Base-by-base conservation (phyloP, 768 basidiomycete genomes). In the Calocybe cyanea region DNA sequence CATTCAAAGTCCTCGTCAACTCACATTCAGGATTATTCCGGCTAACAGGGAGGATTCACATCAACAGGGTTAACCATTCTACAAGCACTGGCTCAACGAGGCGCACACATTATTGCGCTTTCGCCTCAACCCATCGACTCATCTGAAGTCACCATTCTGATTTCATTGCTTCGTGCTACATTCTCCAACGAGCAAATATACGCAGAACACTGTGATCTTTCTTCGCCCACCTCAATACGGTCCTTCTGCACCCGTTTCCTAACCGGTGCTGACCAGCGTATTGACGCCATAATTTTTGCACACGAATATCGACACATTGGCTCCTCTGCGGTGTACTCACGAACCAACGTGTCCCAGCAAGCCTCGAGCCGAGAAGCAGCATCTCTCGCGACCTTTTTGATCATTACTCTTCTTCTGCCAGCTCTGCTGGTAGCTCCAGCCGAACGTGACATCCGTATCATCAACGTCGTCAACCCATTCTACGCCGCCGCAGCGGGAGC, bases 401-500 rank as follows among this genome's bases (percentile, higher is more conserved):
- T 93, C 4, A 72, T 78, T 6, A 93, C 91, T 1, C 70, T 89
- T 5, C 73, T 96, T 0, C 75, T 95, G 0, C 92, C 92, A 2
- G 72, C 78, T 21, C 68, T 95, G 3, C 79, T 96, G 13, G 80
- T 87, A 19, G 85, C 88, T 0, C 92, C 92, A 0, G 72, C 76
- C n/a, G 92, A 93, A 59, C 77, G 92, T 28, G 89, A 93, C 52
- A 90, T 96, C 33, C 85, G 93, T n/a, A 78, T 96, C 52, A 70
- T 97, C 59, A 83, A 83, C 45, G 72, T 92, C 32, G 77, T 94
- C 59, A 92, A 92, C 48, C 92, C 92, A 2, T 90, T 91, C 54
- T 96, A 95, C 55, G 83, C 91, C 2, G 90, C 93, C 1, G 85
- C 89, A 0, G 69, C 78, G 2, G 73, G 77, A 3, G 53, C 67